Conservation (phyloP, 208 protist species). For the Porcisia hertigi region DNA sequence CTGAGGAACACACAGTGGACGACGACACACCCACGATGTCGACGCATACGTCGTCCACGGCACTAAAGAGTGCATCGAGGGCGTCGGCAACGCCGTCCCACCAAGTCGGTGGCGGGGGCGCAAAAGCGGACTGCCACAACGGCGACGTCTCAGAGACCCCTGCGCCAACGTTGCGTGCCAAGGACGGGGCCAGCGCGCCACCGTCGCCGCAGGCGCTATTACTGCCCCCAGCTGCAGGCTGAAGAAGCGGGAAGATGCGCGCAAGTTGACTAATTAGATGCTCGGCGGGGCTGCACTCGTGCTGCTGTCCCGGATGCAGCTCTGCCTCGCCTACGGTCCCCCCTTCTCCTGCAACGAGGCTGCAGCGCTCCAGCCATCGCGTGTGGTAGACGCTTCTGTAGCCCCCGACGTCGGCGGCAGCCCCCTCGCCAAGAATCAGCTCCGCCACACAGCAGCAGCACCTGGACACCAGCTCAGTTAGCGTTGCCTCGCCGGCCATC, state of each 20-base stretch:
- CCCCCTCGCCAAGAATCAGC: constrained; percentile 26
- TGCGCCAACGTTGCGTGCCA: not conserved
- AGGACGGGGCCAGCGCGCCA: too few species aligned
- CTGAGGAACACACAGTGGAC: not conserved
- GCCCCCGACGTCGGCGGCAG: constrained; percentile 22
- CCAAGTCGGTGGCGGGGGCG: not conserved
- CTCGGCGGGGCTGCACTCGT: not conserved
- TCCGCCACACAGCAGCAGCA: constrained; percentile 22
- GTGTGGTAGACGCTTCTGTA: constrained; percentile 11
- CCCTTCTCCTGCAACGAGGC: not conserved
- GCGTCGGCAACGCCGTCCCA: constrained; percentile 1
- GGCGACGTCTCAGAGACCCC: not conserved
- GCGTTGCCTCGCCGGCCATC: not conserved
- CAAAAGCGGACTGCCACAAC: not conserved
- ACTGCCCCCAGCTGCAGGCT: not conserved
- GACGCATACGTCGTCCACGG: constrained; percentile 8
- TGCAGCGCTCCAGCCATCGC: not conserved
- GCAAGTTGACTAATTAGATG: not conserved
- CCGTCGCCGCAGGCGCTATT: not conserved
- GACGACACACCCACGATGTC: not conserved
- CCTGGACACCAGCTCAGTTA: constrained; percentile 19
- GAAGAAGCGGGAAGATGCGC: constrained; percentile 5
- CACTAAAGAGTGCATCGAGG: constrained; percentile 6
- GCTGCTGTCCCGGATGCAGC: not conserved
- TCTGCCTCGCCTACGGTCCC: not conserved